A percentile compares a stretch with the other conserved stretches of the same genome.
phyloP scores from a whole-genome alignment of 257 asterid genomes.

The Leptodermis oblonga region DNA sequence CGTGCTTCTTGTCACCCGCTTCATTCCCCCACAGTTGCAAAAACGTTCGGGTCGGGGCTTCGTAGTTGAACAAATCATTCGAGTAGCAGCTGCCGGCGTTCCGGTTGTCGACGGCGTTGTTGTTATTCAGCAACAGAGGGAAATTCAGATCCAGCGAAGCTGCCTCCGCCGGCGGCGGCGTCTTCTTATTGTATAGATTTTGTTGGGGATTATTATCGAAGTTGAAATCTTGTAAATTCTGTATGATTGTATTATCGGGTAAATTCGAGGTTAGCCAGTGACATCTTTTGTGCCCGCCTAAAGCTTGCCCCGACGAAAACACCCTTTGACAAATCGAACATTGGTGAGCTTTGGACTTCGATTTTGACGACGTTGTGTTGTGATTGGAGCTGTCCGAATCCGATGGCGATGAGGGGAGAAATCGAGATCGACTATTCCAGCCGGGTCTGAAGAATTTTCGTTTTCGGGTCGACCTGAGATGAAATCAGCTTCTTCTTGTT shows the following conservation, averaged over 20 bases:
- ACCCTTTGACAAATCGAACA: constrained; percentile 72
- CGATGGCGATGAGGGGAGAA: neutral
- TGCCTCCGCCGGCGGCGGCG: constrained; percentile 17
- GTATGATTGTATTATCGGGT: constrained; percentile 47
- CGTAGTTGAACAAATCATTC: too few species aligned
- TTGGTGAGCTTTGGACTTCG: constrained; percentile 49
- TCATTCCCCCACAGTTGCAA: constrained; percentile 30
- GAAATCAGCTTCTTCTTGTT: constrained; percentile 25
- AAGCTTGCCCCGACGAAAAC: constrained; percentile 79
- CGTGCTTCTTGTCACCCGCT: neutral
- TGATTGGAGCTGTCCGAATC: neutral
- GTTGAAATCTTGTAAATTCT: constrained; percentile 36
- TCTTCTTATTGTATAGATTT: constrained; percentile 31
- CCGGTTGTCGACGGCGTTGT: constrained; percentile 4
- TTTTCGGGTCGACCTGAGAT: constrained; percentile 12
- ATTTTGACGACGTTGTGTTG: neutral
- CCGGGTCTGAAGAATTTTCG: constrained; percentile 10
- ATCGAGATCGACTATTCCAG: constrained; percentile 12
- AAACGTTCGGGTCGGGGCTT: constrained; percentile 30
- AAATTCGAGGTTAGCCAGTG: constrained; percentile 61
- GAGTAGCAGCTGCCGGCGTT: neutral
- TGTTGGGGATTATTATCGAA: constrained; percentile 28
- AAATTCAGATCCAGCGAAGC: constrained; percentile 43
- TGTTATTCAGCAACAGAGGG: constrained; percentile 21
- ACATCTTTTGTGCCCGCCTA: constrained; percentile 84